Evolutionary conservation across 371 early-diverging fungal species (phyloP).

Genomic region (Mortierella polycephala): DNA sequence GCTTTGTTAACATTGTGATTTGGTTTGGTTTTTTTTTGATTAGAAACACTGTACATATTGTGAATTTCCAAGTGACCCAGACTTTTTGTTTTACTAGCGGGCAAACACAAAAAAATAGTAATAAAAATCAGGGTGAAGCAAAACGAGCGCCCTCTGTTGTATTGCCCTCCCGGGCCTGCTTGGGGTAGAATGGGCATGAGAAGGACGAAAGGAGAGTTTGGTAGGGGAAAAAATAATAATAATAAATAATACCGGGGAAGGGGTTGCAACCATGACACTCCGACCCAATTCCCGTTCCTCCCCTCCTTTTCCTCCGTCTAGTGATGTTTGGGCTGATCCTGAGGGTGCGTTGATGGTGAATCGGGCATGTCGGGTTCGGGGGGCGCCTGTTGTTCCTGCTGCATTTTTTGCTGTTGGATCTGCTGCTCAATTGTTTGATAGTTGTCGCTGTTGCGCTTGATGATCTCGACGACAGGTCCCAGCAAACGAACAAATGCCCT

Average conservation of each 20-base stretch:
- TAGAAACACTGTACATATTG: too few relatives aligned
- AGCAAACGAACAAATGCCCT: conserved; percentile 92
- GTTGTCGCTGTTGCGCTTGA: conserved; percentile 90
- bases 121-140: neutral
- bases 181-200: neutral
- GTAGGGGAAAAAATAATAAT: neutral
- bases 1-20: too few relatives aligned
- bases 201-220: conserved; percentile 1
- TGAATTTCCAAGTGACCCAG: too few relatives aligned
- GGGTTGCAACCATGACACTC: neutral
- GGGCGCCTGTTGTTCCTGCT: conserved; percentile 38
- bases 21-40: too few relatives aligned
- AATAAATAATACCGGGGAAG: neutral
- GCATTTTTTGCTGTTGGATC: conserved; percentile 43
- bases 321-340: conserved; percentile 35
- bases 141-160: conserved; percentile 2
- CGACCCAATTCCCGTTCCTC: too few relatives aligned
- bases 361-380: conserved; percentile 11
- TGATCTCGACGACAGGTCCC: conserved; percentile 93
- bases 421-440: conserved; percentile 66
- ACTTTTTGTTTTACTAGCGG: neutral
- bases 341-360: conserved; percentile 11
- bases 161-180: conserved; percentile 14
- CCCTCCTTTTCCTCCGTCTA: conserved; percentile 3
- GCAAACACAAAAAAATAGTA: conserved; percentile 1